phyloP scores from a whole-genome alignment of 192 early-diverging fungal genomes.

The Kickxella alabastrina region DNA sequence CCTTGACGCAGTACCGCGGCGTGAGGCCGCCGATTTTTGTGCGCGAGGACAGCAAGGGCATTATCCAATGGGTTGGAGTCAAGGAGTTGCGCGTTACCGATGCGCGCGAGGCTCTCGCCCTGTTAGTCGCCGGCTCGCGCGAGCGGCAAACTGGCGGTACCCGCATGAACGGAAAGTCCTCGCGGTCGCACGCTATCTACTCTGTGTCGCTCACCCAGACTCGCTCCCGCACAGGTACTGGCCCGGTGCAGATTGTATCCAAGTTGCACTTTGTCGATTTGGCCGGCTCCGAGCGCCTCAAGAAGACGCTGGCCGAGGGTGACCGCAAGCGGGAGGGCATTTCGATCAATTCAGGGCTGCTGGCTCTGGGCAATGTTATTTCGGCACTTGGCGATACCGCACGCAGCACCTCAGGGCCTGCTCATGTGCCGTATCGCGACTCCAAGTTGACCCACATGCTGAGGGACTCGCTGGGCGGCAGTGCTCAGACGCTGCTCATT shows the following conservation, averaged over 20 bases:
- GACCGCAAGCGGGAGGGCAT: slow-evolving; percentile 95
- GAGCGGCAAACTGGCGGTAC: slow-evolving; percentile 90
- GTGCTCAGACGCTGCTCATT: slow-evolving; percentile 90
- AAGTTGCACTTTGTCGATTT: slow-evolving; percentile 99
- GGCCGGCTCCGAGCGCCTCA: slow-evolving; percentile 94
- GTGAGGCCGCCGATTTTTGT: slow-evolving; percentile 65
- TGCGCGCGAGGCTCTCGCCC: slow-evolving; percentile 68
- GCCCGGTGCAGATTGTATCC: slow-evolving; percentile 57
- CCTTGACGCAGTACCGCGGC: slow-evolving; percentile 55
- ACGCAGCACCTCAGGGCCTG: slow-evolving; percentile 49
- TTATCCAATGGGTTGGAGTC: slow-evolving; percentile 83
- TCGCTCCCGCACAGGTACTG: slow-evolving; percentile 27
- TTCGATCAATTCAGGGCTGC: slow-evolving; percentile 91
- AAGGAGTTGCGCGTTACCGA: slow-evolving; percentile 67
- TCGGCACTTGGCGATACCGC: slow-evolving; percentile 84
- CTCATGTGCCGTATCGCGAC: slow-evolving; percentile 94
- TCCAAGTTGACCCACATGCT: slow-evolving; percentile 95
- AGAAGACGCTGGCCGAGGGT: slow-evolving; percentile 88
- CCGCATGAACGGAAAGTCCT: slow-evolving; percentile 95
- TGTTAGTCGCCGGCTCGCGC: slow-evolving; percentile 67
- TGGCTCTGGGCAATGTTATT: slow-evolving; percentile 97
- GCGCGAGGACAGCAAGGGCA: slow-evolving; percentile 82
- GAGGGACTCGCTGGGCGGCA: slow-evolving; percentile 95
- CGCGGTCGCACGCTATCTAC: slow-evolving; percentile 96
- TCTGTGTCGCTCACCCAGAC: slow-evolving; percentile 82